A percentile compares a stretch with the other conserved stretches of the same genome.
Evolutionary conservation across 805 yeast species (phyloP).

Genomic region (Candida stauntonica): DNA sequence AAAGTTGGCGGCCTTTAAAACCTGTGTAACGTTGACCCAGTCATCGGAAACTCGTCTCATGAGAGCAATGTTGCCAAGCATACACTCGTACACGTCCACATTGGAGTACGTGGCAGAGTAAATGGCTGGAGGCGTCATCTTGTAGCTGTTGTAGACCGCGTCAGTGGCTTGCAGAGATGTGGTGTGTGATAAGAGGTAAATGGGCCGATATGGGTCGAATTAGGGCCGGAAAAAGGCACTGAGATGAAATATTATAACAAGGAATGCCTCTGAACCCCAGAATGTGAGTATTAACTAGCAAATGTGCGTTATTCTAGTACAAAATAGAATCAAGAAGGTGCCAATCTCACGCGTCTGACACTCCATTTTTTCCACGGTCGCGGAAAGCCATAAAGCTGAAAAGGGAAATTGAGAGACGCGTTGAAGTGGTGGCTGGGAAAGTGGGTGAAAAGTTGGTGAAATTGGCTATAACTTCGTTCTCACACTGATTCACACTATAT

Average conservation of each 20-base stretch:
- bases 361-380: not conserved
- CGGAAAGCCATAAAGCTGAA: not conserved
- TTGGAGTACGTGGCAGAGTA: constrained; percentile 27
- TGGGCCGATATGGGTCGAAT: too few species aligned
- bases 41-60: constrained; percentile 91
- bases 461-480: too few species aligned
- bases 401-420: not conserved
- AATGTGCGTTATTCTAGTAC: too few species aligned
- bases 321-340: too few species aligned
- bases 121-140: constrained; percentile 5
- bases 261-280: too few species aligned
- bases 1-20: constrained; percentile 70
- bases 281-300: too few species aligned
- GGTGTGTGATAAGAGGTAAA: too few species aligned
- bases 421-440: not conserved
- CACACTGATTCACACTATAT: too few species aligned
- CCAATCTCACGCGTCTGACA: not conserved
- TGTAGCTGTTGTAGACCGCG: too few species aligned
- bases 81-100: constrained; percentile 29
- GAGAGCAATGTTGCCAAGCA: constrained; percentile 24
- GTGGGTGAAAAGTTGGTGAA: not conserved
- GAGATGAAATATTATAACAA: too few species aligned
- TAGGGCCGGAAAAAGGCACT: too few species aligned
- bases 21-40: constrained; percentile 91
- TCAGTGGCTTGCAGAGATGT: not conserved